Percentiles rank a stretch among this genome's conserved stretches.
phyloP scores from a whole-genome alignment of 139 green algal genomes.

The Coccomyxa sp. region DNA sequence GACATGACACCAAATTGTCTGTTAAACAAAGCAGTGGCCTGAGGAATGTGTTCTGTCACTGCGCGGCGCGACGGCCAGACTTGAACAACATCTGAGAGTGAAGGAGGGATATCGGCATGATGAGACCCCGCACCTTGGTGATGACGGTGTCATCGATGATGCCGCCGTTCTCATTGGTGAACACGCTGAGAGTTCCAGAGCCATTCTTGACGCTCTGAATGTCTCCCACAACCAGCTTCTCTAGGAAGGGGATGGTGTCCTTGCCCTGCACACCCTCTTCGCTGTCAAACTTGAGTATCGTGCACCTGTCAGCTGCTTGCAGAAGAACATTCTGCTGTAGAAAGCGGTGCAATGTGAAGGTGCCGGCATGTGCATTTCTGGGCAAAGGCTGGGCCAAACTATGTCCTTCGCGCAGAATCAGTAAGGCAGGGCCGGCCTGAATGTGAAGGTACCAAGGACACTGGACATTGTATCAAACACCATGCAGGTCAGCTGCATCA shows the following conservation, averaged over 20 bases:
- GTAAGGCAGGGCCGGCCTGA: too few species aligned
- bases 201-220: constrained; percentile 74
- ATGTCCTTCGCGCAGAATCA: too few species aligned
- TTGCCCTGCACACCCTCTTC: constrained; percentile 75
- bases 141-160: constrained; percentile 99
- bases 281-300: too few species aligned
- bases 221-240: constrained; percentile 90
- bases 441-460: too few species aligned
- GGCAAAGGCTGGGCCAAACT: too few species aligned
- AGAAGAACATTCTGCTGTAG: too few species aligned
- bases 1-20: not conserved
- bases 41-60: too few species aligned
- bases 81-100: too few species aligned
- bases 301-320: not conserved
- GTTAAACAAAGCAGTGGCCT: not conserved
- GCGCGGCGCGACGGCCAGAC: too few species aligned
- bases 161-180: constrained; percentile 96
- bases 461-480: too few species aligned
- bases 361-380: too few species aligned
- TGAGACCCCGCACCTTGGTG: constrained; percentile 61
- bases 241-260: constrained; percentile 89
- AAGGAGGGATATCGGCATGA: not conserved
- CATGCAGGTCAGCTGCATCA: constrained; percentile 10
- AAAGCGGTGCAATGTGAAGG: too few species aligned
- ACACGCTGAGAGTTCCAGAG: constrained; percentile 81